phyloP scores from a whole-genome alignment of 495 filamentous ascomycete genomes.

The Tuber calosporum region DNA sequence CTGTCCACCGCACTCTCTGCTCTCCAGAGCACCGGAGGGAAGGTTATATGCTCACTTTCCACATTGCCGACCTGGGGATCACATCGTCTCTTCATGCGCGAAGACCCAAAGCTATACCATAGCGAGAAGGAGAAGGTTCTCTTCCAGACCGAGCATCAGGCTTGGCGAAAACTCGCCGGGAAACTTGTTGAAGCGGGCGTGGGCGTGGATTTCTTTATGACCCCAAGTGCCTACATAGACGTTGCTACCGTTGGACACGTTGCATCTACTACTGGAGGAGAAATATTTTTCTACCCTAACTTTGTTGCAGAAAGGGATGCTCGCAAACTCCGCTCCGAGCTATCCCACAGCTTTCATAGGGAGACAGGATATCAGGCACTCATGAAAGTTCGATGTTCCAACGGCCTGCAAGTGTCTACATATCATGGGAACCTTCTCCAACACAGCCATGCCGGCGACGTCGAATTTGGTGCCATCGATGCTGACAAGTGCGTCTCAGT shows the following conservation, averaged over 20 bases:
- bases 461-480: constrained; percentile 89
- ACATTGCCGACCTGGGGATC: constrained; percentile 86
- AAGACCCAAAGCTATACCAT: constrained; percentile 76
- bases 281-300: constrained; percentile 92
- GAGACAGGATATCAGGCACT: constrained; percentile 94
- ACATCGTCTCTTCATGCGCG: constrained; percentile 69
- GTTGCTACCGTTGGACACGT: constrained; percentile 85
- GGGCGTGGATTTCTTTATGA: constrained; percentile 90
- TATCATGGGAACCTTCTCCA: constrained; percentile 97
- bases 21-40: constrained; percentile 78
- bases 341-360: constrained; percentile 78
- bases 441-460: constrained; percentile 78
- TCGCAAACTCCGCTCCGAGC: constrained; percentile 73
- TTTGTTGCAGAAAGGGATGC: constrained; percentile 81
- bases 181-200: constrained; percentile 85
- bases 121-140: constrained; percentile 90
- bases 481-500: constrained; percentile 89
- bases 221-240: constrained; percentile 84
- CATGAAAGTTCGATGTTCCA: constrained; percentile 98
- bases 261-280: constrained; percentile 74
- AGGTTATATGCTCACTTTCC: constrained; percentile 79
- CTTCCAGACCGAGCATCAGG: constrained; percentile 79
- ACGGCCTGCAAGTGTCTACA: constrained; percentile 83
- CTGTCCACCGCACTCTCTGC: constrained; percentile 74
- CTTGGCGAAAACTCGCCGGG: constrained; percentile 71